Conservation (phyloP, 768 basidiomycete species). For the Clavulina sp. region DNA sequence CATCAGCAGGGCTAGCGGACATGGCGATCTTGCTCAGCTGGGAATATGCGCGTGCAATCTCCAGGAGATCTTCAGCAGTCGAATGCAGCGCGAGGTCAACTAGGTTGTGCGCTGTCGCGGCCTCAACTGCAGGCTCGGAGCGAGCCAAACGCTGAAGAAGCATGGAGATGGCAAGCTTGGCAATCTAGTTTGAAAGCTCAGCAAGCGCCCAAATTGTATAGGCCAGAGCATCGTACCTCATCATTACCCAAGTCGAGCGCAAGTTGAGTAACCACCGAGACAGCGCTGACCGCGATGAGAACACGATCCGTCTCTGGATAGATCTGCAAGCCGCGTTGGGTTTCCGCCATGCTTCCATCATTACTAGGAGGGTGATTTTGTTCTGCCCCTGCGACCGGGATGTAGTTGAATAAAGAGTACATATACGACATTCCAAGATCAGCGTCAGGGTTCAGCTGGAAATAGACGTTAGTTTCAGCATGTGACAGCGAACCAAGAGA, state of each 20-base stretch:
- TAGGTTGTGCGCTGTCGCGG: conserved; percentile 79
- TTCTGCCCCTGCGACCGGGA: conserved; percentile 48
- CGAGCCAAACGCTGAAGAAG: conserved; percentile 69
- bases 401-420: conserved; percentile 89
- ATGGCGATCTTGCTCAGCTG: not conserved
- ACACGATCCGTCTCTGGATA: conserved; percentile 72
- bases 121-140: conserved; percentile 76
- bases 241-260: conserved; percentile 75
- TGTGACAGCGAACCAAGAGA: not conserved
- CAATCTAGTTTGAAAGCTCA: conserved; percentile 33
- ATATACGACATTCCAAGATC: conserved; percentile 87
- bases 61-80: conserved; percentile 56
- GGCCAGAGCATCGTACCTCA: conserved; percentile 37
- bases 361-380: not conserved
- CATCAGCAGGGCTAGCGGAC: not conserved
- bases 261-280: conserved; percentile 75
- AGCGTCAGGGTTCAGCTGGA: conserved; percentile 65
- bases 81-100: conserved; percentile 76
- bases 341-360: conserved; percentile 1
- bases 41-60: conserved; percentile 60
- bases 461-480: conserved; percentile 6
- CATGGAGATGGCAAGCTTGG: conserved; percentile 81
- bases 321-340: conserved; percentile 36
- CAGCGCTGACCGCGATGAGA: conserved; percentile 75
- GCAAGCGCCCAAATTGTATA: not conserved